Conservation (phyloP, 192 early-diverging fungal genomes). For the Backusella macrospora region DNA sequence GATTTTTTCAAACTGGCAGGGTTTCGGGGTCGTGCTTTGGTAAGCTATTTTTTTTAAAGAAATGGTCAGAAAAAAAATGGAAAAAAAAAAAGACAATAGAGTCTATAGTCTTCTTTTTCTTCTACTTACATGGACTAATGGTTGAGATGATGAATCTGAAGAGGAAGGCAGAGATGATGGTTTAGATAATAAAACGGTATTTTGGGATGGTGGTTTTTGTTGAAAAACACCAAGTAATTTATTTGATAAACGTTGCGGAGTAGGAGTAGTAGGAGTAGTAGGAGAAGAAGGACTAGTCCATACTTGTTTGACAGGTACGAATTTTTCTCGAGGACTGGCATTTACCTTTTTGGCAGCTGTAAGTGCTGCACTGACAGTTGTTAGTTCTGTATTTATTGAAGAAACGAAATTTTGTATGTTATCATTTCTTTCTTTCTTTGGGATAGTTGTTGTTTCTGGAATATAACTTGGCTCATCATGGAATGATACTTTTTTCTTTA, state of each 20-base stretch:
- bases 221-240: constrained; percentile 20
- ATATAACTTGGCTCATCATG: constrained; percentile 10
- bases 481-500: constrained; percentile 21
- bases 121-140: constrained; percentile 12
- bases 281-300: background rate
- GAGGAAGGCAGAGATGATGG: background rate
- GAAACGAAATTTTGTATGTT: background rate
- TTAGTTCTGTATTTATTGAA: background rate
- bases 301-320: background rate
- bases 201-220: background rate
- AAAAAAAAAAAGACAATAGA: background rate
- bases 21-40: background rate
- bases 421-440: background rate
- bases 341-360: background rate
- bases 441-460: background rate
- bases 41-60: constrained; percentile 1
- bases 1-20: constrained; percentile 12
- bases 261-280: background rate
- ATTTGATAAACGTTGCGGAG: constrained; percentile 9
- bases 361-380: background rate
- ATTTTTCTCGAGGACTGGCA: background rate
- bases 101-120: no score
- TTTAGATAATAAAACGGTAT: background rate
- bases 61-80: background rate
- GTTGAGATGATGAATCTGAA: background rate